Conservation (phyloP, 2,329 filamentous ascomycete species). For the Pleomassaria siparia region DNA sequence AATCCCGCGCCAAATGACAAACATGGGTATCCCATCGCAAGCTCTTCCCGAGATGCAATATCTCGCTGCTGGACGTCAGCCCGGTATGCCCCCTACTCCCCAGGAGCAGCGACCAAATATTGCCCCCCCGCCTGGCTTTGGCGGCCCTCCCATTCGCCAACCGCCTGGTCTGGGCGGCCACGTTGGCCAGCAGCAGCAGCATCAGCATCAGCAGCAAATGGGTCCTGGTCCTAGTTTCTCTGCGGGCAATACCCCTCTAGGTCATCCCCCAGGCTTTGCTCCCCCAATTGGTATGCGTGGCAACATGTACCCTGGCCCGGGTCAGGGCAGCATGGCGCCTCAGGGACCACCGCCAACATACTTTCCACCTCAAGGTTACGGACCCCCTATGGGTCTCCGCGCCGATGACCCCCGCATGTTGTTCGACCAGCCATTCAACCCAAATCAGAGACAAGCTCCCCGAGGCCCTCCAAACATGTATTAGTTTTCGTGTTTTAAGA, state of each 20-base stretch:
- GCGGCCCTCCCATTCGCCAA: constrained; percentile 36
- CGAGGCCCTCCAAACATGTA: constrained; percentile 3
- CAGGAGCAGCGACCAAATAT: constrained; percentile 41
- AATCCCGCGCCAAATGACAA: constrained; percentile 40
- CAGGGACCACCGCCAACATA: constrained; percentile 40
- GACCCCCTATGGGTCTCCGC: constrained; percentile 33
- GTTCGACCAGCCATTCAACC: constrained; percentile 40
- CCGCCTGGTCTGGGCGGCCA: constrained; percentile 38
- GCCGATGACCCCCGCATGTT: constrained; percentile 40
- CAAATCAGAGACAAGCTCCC: constrained; percentile 16
- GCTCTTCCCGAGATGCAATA: constrained; percentile 38
- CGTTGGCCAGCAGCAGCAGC: constrained; percentile 14
- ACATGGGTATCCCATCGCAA: constrained; percentile 47
- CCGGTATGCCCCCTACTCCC: constrained; percentile 39
- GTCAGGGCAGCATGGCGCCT: constrained; percentile 28
- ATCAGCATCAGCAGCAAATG: constrained; percentile 24
- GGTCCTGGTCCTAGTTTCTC: constrained; percentile 38
- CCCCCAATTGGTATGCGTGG: constrained; percentile 32
- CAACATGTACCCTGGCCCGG: constrained; percentile 28
- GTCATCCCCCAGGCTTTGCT: constrained; percentile 39
- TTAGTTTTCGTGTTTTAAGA: neutral
- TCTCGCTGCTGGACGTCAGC: constrained; percentile 36
- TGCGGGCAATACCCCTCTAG: constrained; percentile 41
- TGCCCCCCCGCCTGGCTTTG: constrained; percentile 40
- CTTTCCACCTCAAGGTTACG: constrained; percentile 36